These are phyloP conservation scores for Intubia oerlemansii DNA, from an alignment of 2,329 filamentous ascomycete species.

Conservation along the genomic window DNA sequence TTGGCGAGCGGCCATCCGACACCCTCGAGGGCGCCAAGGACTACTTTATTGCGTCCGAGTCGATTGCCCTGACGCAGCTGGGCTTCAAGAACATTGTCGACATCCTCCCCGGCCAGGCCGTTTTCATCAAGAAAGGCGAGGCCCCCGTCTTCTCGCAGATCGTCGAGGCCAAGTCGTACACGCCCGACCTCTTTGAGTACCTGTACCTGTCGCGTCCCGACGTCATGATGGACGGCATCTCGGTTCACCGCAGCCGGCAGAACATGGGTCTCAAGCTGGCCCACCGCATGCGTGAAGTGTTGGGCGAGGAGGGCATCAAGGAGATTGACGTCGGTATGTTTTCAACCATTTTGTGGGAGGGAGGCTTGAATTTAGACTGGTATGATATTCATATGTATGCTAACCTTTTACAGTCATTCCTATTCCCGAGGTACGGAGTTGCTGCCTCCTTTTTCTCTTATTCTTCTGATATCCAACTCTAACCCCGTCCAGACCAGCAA, in stretches of 20 bases:
- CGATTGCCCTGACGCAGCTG: slow-evolving; percentile 60
- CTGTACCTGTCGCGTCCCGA: slow-evolving; percentile 78
- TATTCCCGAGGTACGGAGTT: too few species aligned
- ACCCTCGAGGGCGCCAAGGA: slow-evolving; percentile 43
- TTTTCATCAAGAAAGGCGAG: slow-evolving; percentile 43
- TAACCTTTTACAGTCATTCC: too few species aligned
- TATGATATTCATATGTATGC: too few species aligned
- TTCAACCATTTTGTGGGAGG: too few species aligned
- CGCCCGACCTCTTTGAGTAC: slow-evolving; percentile 72
- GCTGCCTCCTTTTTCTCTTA: too few species aligned
- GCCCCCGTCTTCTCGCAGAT: slow-evolving; percentile 59
- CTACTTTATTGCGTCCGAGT: slow-evolving; percentile 84
- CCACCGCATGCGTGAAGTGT: slow-evolving; percentile 41
- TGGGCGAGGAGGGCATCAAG: slow-evolving; percentile 47
- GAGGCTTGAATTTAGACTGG: too few species aligned
- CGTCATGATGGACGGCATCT: slow-evolving; percentile 68
- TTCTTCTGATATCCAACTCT: too few species aligned
- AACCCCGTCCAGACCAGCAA: too few species aligned
- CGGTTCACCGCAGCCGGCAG: slow-evolving; percentile 62
- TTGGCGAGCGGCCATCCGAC: slow-evolving; percentile 51
- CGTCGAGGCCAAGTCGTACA: slow-evolving; percentile 43
- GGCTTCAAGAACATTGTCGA: slow-evolving; percentile 59
- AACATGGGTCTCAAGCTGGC: slow-evolving; percentile 75
- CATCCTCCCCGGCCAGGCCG: slow-evolving; percentile 55
- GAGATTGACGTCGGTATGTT: slow-evolving; percentile 68